phyloP scores from a whole-genome alignment of 2,329 filamentous ascomycete species.

The Claviceps fusiformis region DNA sequence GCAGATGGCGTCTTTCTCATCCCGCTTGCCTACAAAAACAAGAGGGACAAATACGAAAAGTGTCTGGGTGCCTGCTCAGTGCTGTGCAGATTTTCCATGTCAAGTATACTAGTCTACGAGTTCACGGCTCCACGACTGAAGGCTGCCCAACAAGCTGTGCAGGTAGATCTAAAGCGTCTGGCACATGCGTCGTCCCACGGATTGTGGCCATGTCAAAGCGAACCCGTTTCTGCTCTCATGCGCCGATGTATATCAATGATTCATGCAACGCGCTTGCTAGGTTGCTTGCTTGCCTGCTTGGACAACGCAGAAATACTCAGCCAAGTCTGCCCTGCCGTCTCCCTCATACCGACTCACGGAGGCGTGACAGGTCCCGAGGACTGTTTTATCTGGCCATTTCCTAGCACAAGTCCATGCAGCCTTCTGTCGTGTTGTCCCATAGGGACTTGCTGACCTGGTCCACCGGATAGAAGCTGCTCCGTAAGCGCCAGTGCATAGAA shows the following conservation, averaged over 20 bases:
- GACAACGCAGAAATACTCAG: neutral
- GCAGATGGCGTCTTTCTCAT: too few species aligned
- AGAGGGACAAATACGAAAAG: neutral
- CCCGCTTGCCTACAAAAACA: too few species aligned
- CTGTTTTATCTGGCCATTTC: conserved; percentile 46
- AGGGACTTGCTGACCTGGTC: conserved; percentile 51
- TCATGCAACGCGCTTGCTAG: neutral
- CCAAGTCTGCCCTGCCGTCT: neutral
- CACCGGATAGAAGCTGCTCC: conserved; percentile 62
- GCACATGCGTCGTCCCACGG: neutral
- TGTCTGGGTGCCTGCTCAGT: neutral
- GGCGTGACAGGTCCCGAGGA: conserved; percentile 4
- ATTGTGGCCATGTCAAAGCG: neutral
- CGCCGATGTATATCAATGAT: neutral
- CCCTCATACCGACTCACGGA: neutral
- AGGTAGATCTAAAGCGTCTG: neutral
- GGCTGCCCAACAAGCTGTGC: too few species aligned
- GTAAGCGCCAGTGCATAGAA: conserved; percentile 68
- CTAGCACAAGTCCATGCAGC: conserved; percentile 64
- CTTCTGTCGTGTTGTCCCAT: conserved; percentile 64
- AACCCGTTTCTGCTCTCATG: neutral
- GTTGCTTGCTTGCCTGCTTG: neutral
- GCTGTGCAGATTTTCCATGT: neutral
- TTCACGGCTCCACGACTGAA: too few species aligned
- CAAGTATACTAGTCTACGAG: neutral